Evolutionary conservation across 805 yeast genomes (phyloP).

Genomic region (Blastobotrys parvus): DNA sequence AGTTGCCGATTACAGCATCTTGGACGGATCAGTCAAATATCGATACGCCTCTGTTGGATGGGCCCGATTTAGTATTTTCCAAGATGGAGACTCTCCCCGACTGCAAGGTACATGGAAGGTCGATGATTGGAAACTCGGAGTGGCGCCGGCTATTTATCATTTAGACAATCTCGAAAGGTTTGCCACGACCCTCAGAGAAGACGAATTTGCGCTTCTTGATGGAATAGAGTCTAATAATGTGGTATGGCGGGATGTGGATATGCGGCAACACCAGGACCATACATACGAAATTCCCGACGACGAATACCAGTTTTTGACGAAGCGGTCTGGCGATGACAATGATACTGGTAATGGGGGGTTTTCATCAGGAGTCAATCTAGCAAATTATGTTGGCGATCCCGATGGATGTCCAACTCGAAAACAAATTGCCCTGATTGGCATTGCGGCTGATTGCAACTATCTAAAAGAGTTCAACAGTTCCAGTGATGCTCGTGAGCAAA

Average conservation of each 20-base stretch:
- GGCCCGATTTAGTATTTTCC: conserved; percentile 24
- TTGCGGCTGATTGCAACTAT: conserved; percentile 31
- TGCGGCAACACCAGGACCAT: conserved; percentile 9
- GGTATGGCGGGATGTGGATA: conserved; percentile 25
- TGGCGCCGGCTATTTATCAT: conserved; percentile 23
- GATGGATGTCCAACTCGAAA: conserved; percentile 26
- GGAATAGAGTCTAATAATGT: conserved; percentile 11
- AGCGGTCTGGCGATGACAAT: conserved; percentile 8
- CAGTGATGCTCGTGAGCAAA: conserved; percentile 22
- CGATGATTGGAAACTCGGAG: conserved; percentile 25
- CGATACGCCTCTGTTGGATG: conserved; percentile 24
- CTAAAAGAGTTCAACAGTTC: conserved; percentile 20
- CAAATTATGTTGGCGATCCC: conserved; percentile 23
- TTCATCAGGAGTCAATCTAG: conserved; percentile 20
- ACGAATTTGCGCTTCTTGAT: conserved; percentile 9
- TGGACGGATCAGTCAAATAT: conserved; percentile 9
- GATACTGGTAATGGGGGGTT: conserved; percentile 22
- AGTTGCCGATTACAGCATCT: conserved; percentile 9
- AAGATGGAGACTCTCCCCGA: conserved; percentile 12
- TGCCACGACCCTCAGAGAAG: conserved; percentile 8
- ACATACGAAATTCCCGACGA: conserved; percentile 6
- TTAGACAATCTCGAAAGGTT: conserved; percentile 13
- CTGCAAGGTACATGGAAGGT: conserved; percentile 27
- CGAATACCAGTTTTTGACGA: conserved; percentile 6
- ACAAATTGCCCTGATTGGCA: conserved; percentile 29